Evolutionary conservation across 345 rosid species (phyloP), one percentile per base, ranked within the genome.

Genomic region (Murraya paniculata): DNA sequence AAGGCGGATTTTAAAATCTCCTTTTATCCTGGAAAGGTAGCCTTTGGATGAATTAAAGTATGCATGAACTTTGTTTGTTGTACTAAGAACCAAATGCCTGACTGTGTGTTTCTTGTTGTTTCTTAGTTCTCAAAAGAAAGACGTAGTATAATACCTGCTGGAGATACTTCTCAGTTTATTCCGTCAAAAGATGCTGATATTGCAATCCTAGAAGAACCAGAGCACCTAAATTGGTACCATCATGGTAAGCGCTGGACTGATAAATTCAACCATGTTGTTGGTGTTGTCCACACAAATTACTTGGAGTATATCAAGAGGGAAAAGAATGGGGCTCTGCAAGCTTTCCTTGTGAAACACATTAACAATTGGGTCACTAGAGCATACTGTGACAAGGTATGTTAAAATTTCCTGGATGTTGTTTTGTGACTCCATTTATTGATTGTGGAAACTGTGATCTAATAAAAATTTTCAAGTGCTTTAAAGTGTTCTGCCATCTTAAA

Each of bases 181-280:
- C 87, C 95, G 9, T 89, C 95, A 28, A 92, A 87, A 84, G 97
- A 96, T 83, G 97, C 98, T 66, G 98, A 96, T 80, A 89, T 96
- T 71, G 97, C 97, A 78, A 89, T 96, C 59, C 90, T 96, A 39
- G 99, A 96, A 88, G 99, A 96, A 70, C 99, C 98, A 64, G 98
- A 96, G 82, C 98, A 96, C 75, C 87, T 96, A 81, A 96, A 94
- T 84, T 96, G 99, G 99, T 96, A 96, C 71, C 89, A 96, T 80
- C 99, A 96, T 69, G 98, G 99, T 57, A 94, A 83, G 84, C 97
- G 97, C 48, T 96, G 99, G 98, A 94, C 99, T 7, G 92, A 90
- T 80, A 96, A 96, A 81, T 96, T 94, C 87, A 94, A 94, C 82
- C 95, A 96, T 84, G 98, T 96, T 64, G 95, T 96, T 68, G 99